phyloP scores from a whole-genome alignment of 352 stramenopile genomes.

The Pythium periplocum region DNA sequence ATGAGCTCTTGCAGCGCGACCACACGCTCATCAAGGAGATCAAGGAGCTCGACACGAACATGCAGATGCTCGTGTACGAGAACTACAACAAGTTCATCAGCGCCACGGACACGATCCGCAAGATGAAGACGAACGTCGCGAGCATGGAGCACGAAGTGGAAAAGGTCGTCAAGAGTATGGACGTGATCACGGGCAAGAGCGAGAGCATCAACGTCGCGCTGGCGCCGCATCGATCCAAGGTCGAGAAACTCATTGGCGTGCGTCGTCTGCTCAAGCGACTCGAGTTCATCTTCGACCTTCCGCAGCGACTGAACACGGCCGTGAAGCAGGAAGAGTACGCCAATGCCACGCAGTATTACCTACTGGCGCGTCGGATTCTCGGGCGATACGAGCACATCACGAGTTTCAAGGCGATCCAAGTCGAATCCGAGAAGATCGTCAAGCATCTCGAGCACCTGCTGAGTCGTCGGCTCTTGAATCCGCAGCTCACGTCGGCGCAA shows the following conservation, averaged over 20 bases:
- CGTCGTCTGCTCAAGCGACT: conserved; percentile 94
- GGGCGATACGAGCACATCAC: conserved; percentile 85
- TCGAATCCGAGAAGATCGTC: conserved; percentile 84
- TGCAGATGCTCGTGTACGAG: conserved; percentile 99
- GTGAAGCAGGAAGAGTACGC: conserved; percentile 86
- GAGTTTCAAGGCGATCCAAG: conserved; percentile 87
- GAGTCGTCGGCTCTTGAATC: conserved; percentile 44
- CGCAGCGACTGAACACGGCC: conserved; percentile 76
- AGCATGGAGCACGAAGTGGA: conserved; percentile 89
- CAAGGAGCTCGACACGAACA: conserved; percentile 96
- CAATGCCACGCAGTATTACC: conserved; percentile 85
- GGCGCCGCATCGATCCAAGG: conserved; percentile 75
- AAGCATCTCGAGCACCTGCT: conserved; percentile 63
- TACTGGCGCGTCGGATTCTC: conserved; percentile 81
- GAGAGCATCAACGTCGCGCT: conserved; percentile 87
- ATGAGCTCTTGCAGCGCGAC: conserved; percentile 67
- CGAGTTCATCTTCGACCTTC: conserved; percentile 97
- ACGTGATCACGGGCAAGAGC: conserved; percentile 83
- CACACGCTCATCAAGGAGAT: conserved; percentile 85
- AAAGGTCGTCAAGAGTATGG: conserved; percentile 84
- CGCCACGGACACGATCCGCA: conserved; percentile 98
- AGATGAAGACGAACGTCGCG: conserved; percentile 92
- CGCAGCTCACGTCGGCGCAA: conserved; percentile 38
- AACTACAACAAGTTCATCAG: conserved; percentile 99
- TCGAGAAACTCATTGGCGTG: conserved; percentile 97